Evolutionary conservation across 106 monocot genomes (phyloP), one percentile per base, ranked within the genome.

Genomic region (Phalaenopsis aphrodite): DNA sequence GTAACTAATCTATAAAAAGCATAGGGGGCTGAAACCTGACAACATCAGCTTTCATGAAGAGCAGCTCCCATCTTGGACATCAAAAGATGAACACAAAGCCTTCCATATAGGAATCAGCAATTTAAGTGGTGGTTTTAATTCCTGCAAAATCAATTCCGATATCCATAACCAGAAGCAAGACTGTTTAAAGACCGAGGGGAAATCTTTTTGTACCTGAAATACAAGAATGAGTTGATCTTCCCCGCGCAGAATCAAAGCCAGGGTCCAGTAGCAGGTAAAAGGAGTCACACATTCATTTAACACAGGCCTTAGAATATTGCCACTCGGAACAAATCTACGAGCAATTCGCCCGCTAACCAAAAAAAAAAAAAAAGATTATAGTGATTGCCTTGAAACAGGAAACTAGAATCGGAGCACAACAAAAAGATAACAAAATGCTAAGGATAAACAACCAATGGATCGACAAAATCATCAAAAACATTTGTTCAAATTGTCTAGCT

Each of bases 211-310:
- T 85, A 96, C 93, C 88, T 91, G 56, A 78, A 96, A 96, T 78
- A 90, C 93, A 36, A 87, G 49, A 73, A 82, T 67, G 4, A 96
- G 91, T 45, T 91, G 74, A 42, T 91, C 79, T 41, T 96, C 85
- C 37, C 79, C 88, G 15, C 64, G 86, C 12, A 93, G 80, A 77
- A 96, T 80, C 64, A 93, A 84, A 75, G 89, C 82, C 66, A 93
- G 80, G 66, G 84, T 96, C 96, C 96, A 96, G 76, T 93, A 91
- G 84, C 93, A 96, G 67, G 89, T 89, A 37, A 94, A 86, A 56
- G 94, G 97, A 46, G 90, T 92, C 78, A 93, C 85, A 42, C 90
- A 90, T 77, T 93, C 96, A 83, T 92, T 96, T 68, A 96, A 42
- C 8, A 96, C 83, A n/a, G 93, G 93, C 58, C 81, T 96, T 38